phyloP scores from a whole-genome alignment of 768 basidiomycete species.

The Auricularia heimuer region DNA sequence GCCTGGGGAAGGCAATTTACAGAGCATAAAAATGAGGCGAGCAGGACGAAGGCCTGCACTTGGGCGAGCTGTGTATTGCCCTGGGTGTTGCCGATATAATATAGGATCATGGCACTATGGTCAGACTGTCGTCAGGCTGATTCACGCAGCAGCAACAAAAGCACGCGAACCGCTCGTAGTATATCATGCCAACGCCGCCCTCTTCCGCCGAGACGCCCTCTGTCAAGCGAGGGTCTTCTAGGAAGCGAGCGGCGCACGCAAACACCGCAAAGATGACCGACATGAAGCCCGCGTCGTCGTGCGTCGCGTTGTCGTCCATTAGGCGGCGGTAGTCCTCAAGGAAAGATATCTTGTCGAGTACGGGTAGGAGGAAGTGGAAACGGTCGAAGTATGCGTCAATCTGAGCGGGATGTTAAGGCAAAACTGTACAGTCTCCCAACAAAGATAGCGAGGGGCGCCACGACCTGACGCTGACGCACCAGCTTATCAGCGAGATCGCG shows the following conservation, averaged over 20 bases:
- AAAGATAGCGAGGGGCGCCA: neutral
- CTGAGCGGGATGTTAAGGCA: slow-evolving; percentile 27
- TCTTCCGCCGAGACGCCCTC: slow-evolving; percentile 52
- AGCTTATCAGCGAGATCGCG: slow-evolving; percentile 80
- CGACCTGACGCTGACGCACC: slow-evolving; percentile 33
- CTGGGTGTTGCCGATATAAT: slow-evolving; percentile 69
- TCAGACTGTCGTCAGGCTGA: no score
- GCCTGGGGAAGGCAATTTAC: slow-evolving; percentile 91
- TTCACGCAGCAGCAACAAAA: no score
- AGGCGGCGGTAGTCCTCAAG: slow-evolving; percentile 57
- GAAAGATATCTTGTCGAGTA: slow-evolving; percentile 81
- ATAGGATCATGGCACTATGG: slow-evolving; percentile 71
- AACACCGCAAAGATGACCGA: slow-evolving; percentile 82
- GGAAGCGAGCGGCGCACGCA: slow-evolving; percentile 74
- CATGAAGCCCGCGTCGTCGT: slow-evolving; percentile 63
- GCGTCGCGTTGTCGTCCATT: slow-evolving; percentile 57
- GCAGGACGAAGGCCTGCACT: slow-evolving; percentile 81
- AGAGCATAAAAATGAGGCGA: slow-evolving; percentile 67
- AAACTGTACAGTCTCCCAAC: neutral
- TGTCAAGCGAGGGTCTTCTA: slow-evolving; percentile 58
- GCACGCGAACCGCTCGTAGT: slow-evolving; percentile 65
- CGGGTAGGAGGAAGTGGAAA: slow-evolving; percentile 81
- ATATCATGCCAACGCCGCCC: slow-evolving; percentile 83
- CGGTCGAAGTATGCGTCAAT: slow-evolving; percentile 80
- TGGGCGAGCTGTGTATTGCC: slow-evolving; percentile 76